A percentile compares a stretch with the other conserved stretches of the same genome.
phyloP scores from a whole-genome alignment of 1,284 basidiomycete genomes.

The Austroboletus niveus region DNA sequence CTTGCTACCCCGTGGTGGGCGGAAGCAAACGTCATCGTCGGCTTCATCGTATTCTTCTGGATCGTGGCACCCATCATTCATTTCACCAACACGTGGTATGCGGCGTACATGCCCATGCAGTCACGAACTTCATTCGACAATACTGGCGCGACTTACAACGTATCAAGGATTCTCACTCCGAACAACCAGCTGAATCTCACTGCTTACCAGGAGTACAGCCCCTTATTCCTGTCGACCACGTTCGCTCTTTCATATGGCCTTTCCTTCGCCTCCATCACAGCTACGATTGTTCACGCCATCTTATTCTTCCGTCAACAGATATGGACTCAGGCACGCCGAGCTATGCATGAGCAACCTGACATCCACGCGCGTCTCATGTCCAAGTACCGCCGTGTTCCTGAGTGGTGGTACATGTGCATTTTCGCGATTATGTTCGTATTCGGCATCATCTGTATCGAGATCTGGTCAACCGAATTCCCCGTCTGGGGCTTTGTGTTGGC shows the following conservation, averaged over 20 bases:
- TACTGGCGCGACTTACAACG: slow-evolving; percentile 66
- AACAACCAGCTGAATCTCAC: slow-evolving; percentile 56
- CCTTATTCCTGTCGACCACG: slow-evolving; percentile 75
- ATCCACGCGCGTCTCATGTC: slow-evolving; percentile 74
- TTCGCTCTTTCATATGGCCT: slow-evolving; percentile 71
- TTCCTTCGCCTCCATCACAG: slow-evolving; percentile 67
- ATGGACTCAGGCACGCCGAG: slow-evolving; percentile 49
- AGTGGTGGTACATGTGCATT: slow-evolving; percentile 66
- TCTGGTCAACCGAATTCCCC: slow-evolving; percentile 58
- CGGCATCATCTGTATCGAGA: slow-evolving; percentile 54
- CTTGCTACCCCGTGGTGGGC: slow-evolving; percentile 72
- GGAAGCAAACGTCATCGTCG: slow-evolving; percentile 76
- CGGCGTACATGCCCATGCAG: slow-evolving; percentile 60
- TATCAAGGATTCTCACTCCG: slow-evolving; percentile 58
- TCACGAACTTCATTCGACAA: slow-evolving; percentile 59
- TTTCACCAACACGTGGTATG: slow-evolving; percentile 61
- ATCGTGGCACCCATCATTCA: slow-evolving; percentile 69
- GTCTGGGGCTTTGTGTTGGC: slow-evolving; percentile 52
- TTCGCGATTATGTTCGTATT: slow-evolving; percentile 54
- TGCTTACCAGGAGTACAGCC: slow-evolving; percentile 79
- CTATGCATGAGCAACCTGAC: slow-evolving; percentile 65
- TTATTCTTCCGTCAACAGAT: slow-evolving; percentile 73
- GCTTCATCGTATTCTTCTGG: slow-evolving; percentile 81
- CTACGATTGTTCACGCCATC: slow-evolving; percentile 65
- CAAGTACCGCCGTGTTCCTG: slow-evolving; percentile 66